These are phyloP conservation scores for Sugiyamaella marilandica DNA, from an alignment of 805 yeast genomes.

Conservation along the genomic window DNA sequence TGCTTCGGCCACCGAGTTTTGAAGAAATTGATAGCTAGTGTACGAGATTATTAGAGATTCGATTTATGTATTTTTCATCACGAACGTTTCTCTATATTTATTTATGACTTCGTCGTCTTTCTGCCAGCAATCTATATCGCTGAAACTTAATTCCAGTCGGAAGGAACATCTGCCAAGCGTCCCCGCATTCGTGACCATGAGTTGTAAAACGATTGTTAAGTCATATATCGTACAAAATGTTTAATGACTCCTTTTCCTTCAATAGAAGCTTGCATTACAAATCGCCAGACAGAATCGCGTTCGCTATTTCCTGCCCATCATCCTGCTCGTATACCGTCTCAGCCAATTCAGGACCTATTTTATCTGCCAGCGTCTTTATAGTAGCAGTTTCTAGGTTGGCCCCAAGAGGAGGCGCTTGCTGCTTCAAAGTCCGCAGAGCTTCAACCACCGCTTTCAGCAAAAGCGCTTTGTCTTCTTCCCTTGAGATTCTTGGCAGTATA, in stretches of 20 bases:
- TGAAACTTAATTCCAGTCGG: too few species aligned
- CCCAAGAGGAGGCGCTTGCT: slow-evolving; percentile 30
- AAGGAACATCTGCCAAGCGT: too few species aligned
- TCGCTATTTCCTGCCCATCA: slow-evolving; percentile 12
- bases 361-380: slow-evolving; percentile 16
- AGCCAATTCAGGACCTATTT: slow-evolving; percentile 60
- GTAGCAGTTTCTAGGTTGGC: slow-evolving; percentile 37
- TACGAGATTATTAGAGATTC: background rate
- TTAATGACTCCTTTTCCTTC: too few species aligned
- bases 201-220: too few species aligned
- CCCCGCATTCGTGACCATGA: too few species aligned
- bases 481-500: slow-evolving; percentile 21
- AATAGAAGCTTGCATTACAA: background rate
- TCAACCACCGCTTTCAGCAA: slow-evolving; percentile 51
- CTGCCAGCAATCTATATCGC: too few species aligned
- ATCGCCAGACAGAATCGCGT: slow-evolving; percentile 12
- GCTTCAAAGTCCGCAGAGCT: slow-evolving; percentile 45
- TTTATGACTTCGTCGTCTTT: background rate
- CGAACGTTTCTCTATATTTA: background rate
- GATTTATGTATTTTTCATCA: background rate
- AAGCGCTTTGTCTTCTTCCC: slow-evolving; percentile 42
- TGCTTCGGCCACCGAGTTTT: background rate
- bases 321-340: slow-evolving; percentile 23
- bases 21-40: background rate
- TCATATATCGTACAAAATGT: too few species aligned